phyloP scores from a whole-genome alignment of 2,329 filamentous ascomycete genomes.

The Grosmannia penicillata region DNA sequence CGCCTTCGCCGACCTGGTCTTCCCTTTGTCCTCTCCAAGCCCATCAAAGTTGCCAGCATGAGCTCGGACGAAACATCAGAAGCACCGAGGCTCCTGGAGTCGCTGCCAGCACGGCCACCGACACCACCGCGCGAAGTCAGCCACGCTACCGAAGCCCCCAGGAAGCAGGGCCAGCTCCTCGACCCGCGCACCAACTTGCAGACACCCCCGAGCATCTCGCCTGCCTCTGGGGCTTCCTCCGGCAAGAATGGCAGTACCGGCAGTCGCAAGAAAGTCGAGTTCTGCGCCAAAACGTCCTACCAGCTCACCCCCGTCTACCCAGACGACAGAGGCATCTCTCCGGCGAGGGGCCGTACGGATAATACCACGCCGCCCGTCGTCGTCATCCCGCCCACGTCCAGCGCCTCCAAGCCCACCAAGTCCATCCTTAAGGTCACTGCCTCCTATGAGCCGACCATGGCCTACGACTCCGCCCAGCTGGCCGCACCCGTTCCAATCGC shows the following conservation, averaged over 20 bases:
- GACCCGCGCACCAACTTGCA: slow-evolving; percentile 26
- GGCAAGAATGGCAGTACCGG: slow-evolving; percentile 2
- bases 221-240: too few relatives aligned
- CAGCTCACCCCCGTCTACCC: slow-evolving; percentile 34
- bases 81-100: slow-evolving; percentile 33
- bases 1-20: not conserved
- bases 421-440: slow-evolving; percentile 72
- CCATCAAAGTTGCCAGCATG: too few relatives aligned
- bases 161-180: slow-evolving; percentile 10
- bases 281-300: slow-evolving; percentile 41
- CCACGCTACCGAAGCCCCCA: slow-evolving; percentile 16
- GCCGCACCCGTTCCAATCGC: slow-evolving; percentile 43
- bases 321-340: slow-evolving; percentile 16
- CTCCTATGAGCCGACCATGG: not conserved
- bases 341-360: not conserved
- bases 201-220: slow-evolving; percentile 36
- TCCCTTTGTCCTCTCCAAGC: not conserved
- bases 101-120: slow-evolving; percentile 44
- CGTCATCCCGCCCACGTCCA: slow-evolving; percentile 18
- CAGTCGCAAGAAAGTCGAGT: slow-evolving; percentile 39
- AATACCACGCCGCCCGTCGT: slow-evolving; percentile 17
- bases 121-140: slow-evolving; percentile 47
- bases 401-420: slow-evolving; percentile 33
- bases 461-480: slow-evolving; percentile 17
- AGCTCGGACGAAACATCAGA: too few relatives aligned